These are phyloP conservation scores for Medicago lupulina DNA, from an alignment of 306 rosid genomes.

Conservation along the genomic window DNA sequence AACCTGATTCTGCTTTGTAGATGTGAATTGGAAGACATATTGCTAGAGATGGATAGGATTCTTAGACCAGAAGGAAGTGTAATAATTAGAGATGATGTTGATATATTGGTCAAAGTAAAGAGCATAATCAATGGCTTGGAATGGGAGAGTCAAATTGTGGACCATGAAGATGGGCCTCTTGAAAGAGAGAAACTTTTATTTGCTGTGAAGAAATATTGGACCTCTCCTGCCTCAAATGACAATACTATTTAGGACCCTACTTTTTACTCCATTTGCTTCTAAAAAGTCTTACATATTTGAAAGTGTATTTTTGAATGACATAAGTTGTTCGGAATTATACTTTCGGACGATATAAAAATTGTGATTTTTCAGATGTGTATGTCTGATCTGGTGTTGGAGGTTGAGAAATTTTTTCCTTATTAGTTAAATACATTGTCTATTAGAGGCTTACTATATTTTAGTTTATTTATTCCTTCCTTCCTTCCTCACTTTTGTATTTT, in stretches of 20 bases:
- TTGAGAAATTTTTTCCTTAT: background rate
- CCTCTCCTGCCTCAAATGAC: slow-evolving; percentile 58
- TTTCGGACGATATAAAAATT: background rate
- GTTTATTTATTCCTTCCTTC: background rate
- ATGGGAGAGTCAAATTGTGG: slow-evolving; percentile 81
- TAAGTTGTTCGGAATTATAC: background rate
- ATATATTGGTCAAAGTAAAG: slow-evolving; percentile 61
- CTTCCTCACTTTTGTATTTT: slow-evolving; percentile 9
- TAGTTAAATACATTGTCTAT: background rate
- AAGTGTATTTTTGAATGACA: background rate
- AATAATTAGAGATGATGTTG: slow-evolving; percentile 78
- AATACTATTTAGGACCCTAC: background rate
- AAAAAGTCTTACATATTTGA: background rate
- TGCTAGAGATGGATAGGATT: slow-evolving; percentile 84
- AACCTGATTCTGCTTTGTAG: slow-evolving; percentile 40
- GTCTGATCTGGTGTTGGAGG: background rate
- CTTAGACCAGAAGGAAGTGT: slow-evolving; percentile 86
- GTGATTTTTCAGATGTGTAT: background rate
- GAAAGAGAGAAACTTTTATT: slow-evolving; percentile 68
- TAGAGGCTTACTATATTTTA: background rate
- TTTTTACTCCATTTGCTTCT: background rate
- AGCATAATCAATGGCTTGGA: slow-evolving; percentile 58
- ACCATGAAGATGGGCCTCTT: slow-evolving; percentile 84
- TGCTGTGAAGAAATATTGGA: slow-evolving; percentile 86
- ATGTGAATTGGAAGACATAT: slow-evolving; percentile 78